phyloP scores from a whole-genome alignment of 768 basidiomycete species.

The Rhodotorula graminis region DNA sequence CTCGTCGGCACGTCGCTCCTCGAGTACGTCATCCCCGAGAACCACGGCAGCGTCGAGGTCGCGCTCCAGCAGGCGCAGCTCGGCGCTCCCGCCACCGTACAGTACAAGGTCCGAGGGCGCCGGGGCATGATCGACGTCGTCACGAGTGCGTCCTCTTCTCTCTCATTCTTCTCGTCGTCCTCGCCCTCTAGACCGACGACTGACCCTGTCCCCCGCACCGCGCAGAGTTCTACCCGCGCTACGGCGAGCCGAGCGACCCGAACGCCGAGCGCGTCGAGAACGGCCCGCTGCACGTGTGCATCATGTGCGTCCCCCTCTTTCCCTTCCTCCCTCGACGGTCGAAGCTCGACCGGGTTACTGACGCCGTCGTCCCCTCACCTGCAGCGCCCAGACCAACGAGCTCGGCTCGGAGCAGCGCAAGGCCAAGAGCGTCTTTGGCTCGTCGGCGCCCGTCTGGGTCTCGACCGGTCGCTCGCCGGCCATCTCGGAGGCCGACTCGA shows the following conservation, averaged over 20 bases:
- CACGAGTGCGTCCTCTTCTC: slow-evolving; percentile 35
- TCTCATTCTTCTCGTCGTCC: background rate
- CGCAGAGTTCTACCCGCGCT: slow-evolving; percentile 35
- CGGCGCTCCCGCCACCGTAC: slow-evolving; percentile 43
- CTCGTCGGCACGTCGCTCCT: slow-evolving; percentile 43
- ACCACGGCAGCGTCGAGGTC: slow-evolving; percentile 19
- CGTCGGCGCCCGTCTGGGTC: slow-evolving; percentile 28
- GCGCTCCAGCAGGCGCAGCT: slow-evolving; percentile 44
- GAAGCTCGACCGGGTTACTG: no score
- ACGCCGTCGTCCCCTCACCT: background rate
- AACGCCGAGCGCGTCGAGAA: background rate
- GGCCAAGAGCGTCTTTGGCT: slow-evolving; percentile 9
- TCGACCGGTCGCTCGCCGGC: slow-evolving; percentile 15
- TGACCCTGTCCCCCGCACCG: no score
- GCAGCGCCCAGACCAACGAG: slow-evolving; percentile 36
- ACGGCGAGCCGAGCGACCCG: slow-evolving; percentile 18
- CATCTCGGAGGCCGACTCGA: slow-evolving; percentile 14
- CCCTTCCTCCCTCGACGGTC: rapidly evolving
- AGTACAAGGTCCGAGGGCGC: slow-evolving; percentile 45
- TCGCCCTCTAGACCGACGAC: background rate
- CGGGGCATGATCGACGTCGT: slow-evolving; percentile 46
- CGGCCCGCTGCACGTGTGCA: slow-evolving; percentile 20
- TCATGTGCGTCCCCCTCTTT: slow-evolving; percentile 19
- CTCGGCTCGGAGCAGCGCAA: slow-evolving; percentile 34
- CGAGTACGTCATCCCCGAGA: slow-evolving; percentile 44